Conservation (phyloP, 495 filamentous ascomycete genomes). For the Trichoderma asperelloides region DNA sequence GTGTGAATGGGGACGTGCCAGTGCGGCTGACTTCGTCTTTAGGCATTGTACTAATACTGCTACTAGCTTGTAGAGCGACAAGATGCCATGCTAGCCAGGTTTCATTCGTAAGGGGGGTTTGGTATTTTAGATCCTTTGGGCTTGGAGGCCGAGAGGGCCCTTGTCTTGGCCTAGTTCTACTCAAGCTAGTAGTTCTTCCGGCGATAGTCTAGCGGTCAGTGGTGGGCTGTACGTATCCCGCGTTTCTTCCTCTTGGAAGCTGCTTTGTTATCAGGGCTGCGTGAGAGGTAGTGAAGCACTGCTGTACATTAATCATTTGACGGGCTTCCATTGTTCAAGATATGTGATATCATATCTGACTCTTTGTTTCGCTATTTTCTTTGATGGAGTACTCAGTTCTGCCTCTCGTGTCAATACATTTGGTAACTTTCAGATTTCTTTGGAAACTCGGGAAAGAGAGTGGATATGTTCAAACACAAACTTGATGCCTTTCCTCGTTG, state of each 20-base stretch:
- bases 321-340: too few species aligned
- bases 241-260: neutral
- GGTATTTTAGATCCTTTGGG: neutral
- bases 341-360: too few species aligned
- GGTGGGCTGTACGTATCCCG: neutral
- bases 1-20: neutral
- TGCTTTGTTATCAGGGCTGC: neutral
- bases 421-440: too few species aligned
- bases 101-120: neutral
- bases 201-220: constrained; percentile 4
- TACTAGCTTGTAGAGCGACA: neutral
- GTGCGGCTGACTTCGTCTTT: neutral
- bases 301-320: too few species aligned
- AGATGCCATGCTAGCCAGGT: neutral
- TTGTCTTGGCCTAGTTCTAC: neutral
- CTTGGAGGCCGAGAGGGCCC: constrained; percentile 4
- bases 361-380: too few species aligned
- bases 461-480: neutral
- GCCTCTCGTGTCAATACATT: too few species aligned
- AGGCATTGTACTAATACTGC: too few species aligned
- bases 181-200: neutral
- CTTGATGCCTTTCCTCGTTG: neutral
- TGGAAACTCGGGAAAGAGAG: too few species aligned
- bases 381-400: too few species aligned
- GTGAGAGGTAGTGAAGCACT: too few species aligned